phyloP scores from a whole-genome alignment of 805 yeast species.

The Metschnikowia kunwiensis region DNA sequence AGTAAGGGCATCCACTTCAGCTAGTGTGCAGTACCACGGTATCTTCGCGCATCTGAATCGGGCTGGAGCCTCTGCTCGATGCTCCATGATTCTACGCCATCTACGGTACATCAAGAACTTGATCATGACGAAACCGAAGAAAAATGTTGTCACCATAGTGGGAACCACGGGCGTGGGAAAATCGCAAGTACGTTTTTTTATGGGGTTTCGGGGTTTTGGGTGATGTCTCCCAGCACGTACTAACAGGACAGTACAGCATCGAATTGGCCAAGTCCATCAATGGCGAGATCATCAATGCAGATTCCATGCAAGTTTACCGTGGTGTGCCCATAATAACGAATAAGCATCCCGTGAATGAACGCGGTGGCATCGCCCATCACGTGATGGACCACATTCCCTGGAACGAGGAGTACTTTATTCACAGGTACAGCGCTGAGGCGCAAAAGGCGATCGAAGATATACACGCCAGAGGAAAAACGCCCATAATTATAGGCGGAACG shows the following conservation, averaged over 20 bases:
- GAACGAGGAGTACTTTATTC: slow-evolving; percentile 79
- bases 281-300: slow-evolving; percentile 94
- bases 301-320: slow-evolving; percentile 92
- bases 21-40: slow-evolving; percentile 2
- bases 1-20: slow-evolving; percentile 10
- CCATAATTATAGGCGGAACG: slow-evolving; percentile 93
- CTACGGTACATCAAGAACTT: slow-evolving; percentile 23
- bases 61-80: background rate
- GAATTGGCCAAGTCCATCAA: slow-evolving; percentile 71
- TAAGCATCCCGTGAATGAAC: slow-evolving; percentile 81
- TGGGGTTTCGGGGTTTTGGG: background rate
- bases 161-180: slow-evolving; percentile 98
- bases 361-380: slow-evolving; percentile 77
- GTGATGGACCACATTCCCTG: slow-evolving; percentile 81
- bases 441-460: slow-evolving; percentile 58
- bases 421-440: slow-evolving; percentile 75
- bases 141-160: slow-evolving; percentile 58
- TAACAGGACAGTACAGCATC: slow-evolving; percentile 51
- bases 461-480: slow-evolving; percentile 64
- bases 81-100: slow-evolving; percentile 16
- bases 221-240: no score
- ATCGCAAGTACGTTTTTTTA: slow-evolving; percentile 53
- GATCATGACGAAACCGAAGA: slow-evolving; percentile 31
- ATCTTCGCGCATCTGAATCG: no score
- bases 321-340: slow-evolving; percentile 77